Base-by-base conservation (phyloP, 106 monocot species). In the Dactylorhiza incarnata region DNA sequence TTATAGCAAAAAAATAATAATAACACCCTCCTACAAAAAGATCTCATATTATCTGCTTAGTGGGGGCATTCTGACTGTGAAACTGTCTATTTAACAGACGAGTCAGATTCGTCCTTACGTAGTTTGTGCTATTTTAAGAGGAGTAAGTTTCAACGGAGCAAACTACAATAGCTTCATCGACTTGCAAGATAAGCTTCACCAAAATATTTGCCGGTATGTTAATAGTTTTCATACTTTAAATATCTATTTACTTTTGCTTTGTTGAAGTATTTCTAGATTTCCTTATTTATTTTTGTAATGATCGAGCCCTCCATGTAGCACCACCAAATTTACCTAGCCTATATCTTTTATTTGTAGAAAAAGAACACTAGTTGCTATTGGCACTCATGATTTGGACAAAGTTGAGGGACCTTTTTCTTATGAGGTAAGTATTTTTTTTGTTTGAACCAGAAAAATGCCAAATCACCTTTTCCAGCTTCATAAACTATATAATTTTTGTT, bases 111-210 rank as follows among this genome's bases (percentile, higher is more conserved):
- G 97, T 53, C 97, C 91, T 43, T 91, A 72, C 83, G 83, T 97
- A 52, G 97, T 91, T 51, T 94, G 94, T 85, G 97, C 97, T 69
- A 78, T 97, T 72, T 67, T 97, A 72, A 85, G 94, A 83, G 94
- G 97, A 73, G 56, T 97, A 73, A 85, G 76, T 53, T 97, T 94
- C 71, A 82, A 91, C 77, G 84, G 85, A 83, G 91, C 83, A 69
- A 89, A 84, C 48, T 97, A 94, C 71, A 94, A 94, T 54, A 97
- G 97, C 76, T 97, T 97, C 81, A 94, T 97, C 52, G 97, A 97
- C 45, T 77, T 97, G 16, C 97, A 97, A 83, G 94, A 97, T 69
- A 97, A 97, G 77, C 91, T 97, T 45, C 97, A 97, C 63, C 94
- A 94, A 49, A 97, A 94, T 80, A 91, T 97, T 47, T 97, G 97